Evolutionary conservation across 805 yeast genomes (phyloP).

Genomic region (Kodamaea leandrae): DNA sequence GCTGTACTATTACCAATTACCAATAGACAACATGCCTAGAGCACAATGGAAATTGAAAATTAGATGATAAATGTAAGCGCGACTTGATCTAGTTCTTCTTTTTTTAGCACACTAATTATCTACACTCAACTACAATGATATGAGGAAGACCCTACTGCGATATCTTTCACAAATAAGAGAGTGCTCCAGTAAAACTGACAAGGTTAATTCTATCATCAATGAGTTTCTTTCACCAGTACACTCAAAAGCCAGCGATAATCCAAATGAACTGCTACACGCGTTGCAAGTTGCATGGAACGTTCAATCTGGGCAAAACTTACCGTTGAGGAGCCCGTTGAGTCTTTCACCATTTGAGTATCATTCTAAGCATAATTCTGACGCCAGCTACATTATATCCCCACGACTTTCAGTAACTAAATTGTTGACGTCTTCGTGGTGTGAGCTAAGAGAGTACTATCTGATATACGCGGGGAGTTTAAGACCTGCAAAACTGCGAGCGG

Average conservation of each 20-base stretch:
- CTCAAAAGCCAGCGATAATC: background rate
- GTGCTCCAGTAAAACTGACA: background rate
- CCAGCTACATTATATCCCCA: constrained; percentile 23
- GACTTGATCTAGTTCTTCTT: too few relatives aligned
- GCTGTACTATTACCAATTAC: background rate
- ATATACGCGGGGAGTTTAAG: constrained; percentile 44
- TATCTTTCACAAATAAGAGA: background rate
- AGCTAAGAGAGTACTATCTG: constrained; percentile 52
- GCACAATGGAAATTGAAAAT: too few relatives aligned
- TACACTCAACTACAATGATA: background rate
- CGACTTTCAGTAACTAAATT: constrained; percentile 60
- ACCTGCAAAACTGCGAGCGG: constrained; percentile 32
- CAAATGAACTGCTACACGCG: constrained; percentile 1
- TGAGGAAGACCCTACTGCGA: background rate
- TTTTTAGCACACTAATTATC: background rate
- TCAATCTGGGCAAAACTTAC: constrained; percentile 3
- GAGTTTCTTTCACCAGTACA: background rate
- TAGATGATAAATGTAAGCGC: background rate
- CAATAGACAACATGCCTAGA: background rate
- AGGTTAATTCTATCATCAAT: background rate
- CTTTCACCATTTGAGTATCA: constrained; percentile 26
- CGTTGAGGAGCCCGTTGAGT: constrained; percentile 3
- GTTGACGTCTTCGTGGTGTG: constrained; percentile 66
- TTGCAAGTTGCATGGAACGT: constrained; percentile 6
- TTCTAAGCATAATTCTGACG: constrained; percentile 22